Evolutionary conservation across 768 basidiomycete species (phyloP), one percentile per base, ranked within the genome.

Genomic region (Lentinula aciculospora): DNA sequence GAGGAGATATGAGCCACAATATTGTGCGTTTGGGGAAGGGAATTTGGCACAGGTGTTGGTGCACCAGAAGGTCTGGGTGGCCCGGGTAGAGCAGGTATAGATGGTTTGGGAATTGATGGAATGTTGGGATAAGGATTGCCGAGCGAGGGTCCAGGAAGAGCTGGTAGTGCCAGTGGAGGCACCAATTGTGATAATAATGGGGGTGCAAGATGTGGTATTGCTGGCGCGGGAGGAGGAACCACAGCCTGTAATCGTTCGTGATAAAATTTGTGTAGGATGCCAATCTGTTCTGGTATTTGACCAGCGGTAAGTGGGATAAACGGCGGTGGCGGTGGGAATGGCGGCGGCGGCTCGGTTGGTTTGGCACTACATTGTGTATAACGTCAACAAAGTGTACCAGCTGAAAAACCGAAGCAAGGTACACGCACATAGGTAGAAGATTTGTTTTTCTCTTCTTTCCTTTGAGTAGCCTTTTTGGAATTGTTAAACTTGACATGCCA

Each of bases 281-380:
- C 94, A 62, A 97, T 92, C 65, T 96, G 94, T 25, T 84, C 74
- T 34, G 88, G 86, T 65, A 88, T 76, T 56, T 81, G 84, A 56
- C 73, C 74, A 7, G 81, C 74, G 1, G 81, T 83, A 64, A 98
- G 78, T 1, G 84, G 85, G 3, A 92, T 69, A 66, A 95, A 92
- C 0, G 88, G 79, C 0, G 89, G 88, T 0, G 94, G 95, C 0
- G 88, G 90, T 0, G 93, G 91, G 68, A 87, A 97, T 4, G 88
- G 91, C 2, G 83, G 83, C 1, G 89, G 89, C 0, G 89, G 89
- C 68, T 92, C 88, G 23, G 73, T 80, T 1, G 87, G 84, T 64
- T 84, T 85, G 47, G 77, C 76, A 54, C 85, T 88, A 61, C 8
- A 29, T 15, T 45, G 3, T 13, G 15, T 49, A 48, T 27, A n/a